Base-by-base conservation (phyloP, 768 basidiomycete genomes). In the Suillus subluteus region DNA sequence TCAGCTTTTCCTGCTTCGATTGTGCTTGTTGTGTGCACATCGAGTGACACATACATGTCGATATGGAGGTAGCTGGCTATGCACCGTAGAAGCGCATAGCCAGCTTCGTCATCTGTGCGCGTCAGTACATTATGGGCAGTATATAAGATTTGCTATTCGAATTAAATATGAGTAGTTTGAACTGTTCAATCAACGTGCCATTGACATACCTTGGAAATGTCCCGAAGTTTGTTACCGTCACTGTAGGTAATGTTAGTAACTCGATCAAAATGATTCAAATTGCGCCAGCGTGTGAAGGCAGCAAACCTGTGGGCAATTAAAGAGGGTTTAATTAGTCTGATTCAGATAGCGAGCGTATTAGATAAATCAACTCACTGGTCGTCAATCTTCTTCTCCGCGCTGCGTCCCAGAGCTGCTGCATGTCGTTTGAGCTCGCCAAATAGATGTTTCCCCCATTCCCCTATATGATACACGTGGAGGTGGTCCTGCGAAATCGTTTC, bases 401-500 rank as follows among this genome's bases (percentile, higher is more conserved):
- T 43, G 8, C 70, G 32, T 5, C 69, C 70, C 15, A 69, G 46
- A 18, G 54, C 65, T 13, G 67, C 65, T 8, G 75, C 15, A 48
- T 68, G 50, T 9, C 13, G 15, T 62, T 43, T 43, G 41, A 43
- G 41, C 16, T 16, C 6, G 38, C 58, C 73, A 72, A 21, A 81
- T 7, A 81, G 59, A 66, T 82, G 81, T 38, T 78, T 67, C 11
- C 73, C 70, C 58, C 71, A 66, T 78, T 67, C 11, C 73, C 70
- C 58, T 70, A 66, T 67, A 56, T 74, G 59, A 67, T 79, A 73
- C 15, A 70, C 68, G 70, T 84, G 83, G n/a, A 83, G 73, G 21
- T 68, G 73, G 67, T 84, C 82, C 67, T 75, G 82, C 6, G 76
- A 78, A 2, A 78, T 37, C 41, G 77, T 75, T 4, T 61, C n/a